Evolutionary conservation across 2,329 filamentous ascomycete species (phyloP).

Genomic region (Parastagonospora nodorum): DNA sequence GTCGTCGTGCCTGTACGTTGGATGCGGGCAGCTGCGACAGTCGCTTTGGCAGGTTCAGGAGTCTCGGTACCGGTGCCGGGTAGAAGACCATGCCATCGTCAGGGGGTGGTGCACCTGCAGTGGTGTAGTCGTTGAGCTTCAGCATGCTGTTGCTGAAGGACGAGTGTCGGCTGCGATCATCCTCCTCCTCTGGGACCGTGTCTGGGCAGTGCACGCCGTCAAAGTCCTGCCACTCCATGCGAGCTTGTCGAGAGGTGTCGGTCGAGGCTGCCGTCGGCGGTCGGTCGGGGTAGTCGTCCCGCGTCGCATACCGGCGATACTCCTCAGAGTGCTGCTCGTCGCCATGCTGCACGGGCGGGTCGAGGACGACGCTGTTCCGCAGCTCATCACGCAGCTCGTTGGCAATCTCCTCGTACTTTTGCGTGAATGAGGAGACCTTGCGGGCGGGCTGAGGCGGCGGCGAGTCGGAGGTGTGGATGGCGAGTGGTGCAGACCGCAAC

Average conservation of each 20-base stretch:
- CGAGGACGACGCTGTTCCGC: slow-evolving; percentile 22
- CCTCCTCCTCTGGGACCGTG: slow-evolving; percentile 37
- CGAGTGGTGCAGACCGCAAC: slow-evolving; percentile 11
- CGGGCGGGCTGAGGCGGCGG: slow-evolving; percentile 30
- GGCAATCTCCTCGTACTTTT: slow-evolving; percentile 44
- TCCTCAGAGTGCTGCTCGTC: slow-evolving; percentile 11
- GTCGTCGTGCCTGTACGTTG: slow-evolving; percentile 68
- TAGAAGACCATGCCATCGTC: slow-evolving; percentile 90
- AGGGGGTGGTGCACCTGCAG: slow-evolving; percentile 56
- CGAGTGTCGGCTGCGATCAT: slow-evolving; percentile 32
- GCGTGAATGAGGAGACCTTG: slow-evolving; percentile 44
- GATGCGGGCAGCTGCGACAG: slow-evolving; percentile 75
- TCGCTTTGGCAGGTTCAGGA: slow-evolving; percentile 89
- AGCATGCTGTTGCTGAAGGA: slow-evolving; percentile 45
- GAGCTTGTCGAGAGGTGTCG: slow-evolving; percentile 68
- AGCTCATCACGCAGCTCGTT: slow-evolving; percentile 41
- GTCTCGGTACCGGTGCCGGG: slow-evolving; percentile 88
- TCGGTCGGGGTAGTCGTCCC: slow-evolving; percentile 47
- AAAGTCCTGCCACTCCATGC: slow-evolving; percentile 76
- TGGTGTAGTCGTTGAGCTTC: slow-evolving; percentile 44
- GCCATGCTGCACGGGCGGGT: slow-evolving; percentile 8
- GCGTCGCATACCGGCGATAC: slow-evolving; percentile 14
- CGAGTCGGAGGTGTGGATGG: slow-evolving; percentile 13
- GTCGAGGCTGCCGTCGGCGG: slow-evolving; percentile 60
- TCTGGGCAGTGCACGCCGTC: slow-evolving; percentile 78